phyloP scores from a whole-genome alignment of 345 rosid species.

The Raphanus sativus region DNA sequence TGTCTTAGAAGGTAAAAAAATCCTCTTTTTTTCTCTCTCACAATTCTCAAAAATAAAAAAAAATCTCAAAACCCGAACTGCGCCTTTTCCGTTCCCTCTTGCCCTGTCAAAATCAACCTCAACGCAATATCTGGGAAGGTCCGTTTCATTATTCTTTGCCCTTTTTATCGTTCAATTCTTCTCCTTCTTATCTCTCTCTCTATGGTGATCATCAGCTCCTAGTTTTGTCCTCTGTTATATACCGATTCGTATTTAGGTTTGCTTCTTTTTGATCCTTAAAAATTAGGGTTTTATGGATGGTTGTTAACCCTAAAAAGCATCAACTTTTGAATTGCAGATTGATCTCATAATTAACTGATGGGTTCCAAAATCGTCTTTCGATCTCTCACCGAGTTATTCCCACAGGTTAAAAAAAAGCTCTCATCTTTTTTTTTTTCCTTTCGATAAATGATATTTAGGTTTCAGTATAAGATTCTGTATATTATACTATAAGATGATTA shows the following conservation, averaged over 20 bases:
- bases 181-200: too few relatives aligned
- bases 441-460: neutral
- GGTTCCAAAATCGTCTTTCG: constrained; percentile 56
- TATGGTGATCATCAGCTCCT: too few relatives aligned
- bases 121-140: constrained; percentile 24
- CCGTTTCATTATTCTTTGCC: constrained; percentile 9
- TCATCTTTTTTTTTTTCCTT: neutral
- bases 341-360: constrained; percentile 38
- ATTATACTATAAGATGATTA: neutral
- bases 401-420: constrained; percentile 51
- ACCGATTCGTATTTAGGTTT: neutral
- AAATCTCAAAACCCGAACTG: neutral
- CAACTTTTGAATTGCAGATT: neutral
- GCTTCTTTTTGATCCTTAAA: neutral
- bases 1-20: too few relatives aligned
- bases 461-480: neutral
- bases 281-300: too few relatives aligned
- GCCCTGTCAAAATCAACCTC: neutral
- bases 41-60: neutral
- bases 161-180: neutral
- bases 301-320: neutral
- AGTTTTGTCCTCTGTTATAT: too few relatives aligned
- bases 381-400: constrained; percentile 63
- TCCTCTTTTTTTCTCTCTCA: neutral
- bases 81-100: neutral